Evolutionary conservation across 2,329 filamentous ascomycete species (phyloP).

Genomic region (Sclerotinia subarctica): DNA sequence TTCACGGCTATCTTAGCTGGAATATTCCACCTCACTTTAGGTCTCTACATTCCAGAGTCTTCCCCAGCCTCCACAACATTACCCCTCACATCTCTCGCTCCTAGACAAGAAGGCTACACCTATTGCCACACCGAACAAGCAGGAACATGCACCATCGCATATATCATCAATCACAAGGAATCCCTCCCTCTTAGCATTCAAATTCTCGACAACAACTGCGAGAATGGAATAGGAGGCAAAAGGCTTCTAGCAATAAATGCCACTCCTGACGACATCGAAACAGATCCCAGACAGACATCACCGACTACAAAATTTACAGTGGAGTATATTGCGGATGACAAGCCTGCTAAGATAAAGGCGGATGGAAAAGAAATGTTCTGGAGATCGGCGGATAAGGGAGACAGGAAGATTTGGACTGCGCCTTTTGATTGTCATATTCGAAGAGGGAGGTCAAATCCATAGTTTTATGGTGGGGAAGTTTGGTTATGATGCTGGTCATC

Average conservation of each 20-base stretch:
- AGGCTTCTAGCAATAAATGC: neutral
- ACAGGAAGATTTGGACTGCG: neutral
- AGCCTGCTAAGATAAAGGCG: neutral
- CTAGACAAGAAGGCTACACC: neutral
- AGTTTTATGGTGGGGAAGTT: too few relatives aligned
- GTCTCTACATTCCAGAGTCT: neutral
- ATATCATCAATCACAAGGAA: neutral
- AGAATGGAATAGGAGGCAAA: neutral
- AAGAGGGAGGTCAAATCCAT: too few relatives aligned
- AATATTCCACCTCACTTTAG: neutral
- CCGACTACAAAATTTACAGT: neutral
- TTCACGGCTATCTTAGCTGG: neutral
- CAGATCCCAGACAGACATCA: neutral
- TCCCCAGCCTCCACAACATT: neutral
- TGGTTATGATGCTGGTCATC: neutral
- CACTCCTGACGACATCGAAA: neutral
- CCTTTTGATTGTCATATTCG: neutral
- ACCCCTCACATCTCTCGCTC: neutral
- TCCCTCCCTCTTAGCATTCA: neutral
- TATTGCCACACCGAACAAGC: neutral
- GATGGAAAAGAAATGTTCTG: neutral
- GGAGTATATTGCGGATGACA: neutral
- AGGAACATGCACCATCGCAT: slow-evolving; percentile 2
- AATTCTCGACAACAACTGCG: neutral
- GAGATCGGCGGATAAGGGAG: neutral